Base-by-base conservation (phyloP, 2,329 filamentous ascomycete species). In the Claviceps sp. region DNA sequence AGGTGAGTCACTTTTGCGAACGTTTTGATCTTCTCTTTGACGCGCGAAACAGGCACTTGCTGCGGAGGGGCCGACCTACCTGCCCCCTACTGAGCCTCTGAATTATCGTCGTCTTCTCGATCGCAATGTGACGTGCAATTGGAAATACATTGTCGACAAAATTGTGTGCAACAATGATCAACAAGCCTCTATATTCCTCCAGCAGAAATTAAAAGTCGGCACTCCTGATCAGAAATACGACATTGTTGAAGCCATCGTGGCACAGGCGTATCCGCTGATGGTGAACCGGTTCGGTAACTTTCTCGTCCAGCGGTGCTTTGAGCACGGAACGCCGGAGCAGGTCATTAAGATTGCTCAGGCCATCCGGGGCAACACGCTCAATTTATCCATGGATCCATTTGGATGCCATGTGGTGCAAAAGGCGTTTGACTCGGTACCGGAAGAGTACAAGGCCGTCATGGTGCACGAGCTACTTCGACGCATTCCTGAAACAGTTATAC, bases 91-190 rank as follows among this genome's bases (percentile, higher is more conserved):
- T 6, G 93, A 98, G 68, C 93, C 91, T 11, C 78, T 97, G 61
- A 97, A 98, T 69, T 98, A 97, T 64, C 89, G 93, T 55, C 89
- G 90, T 52, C 78, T 98, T 41, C 81, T 97, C 47, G 93, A 98
- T 64, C 89, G 90, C 63, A 95, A 91, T 65, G 89, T 95, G 68
- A 95, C 87, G 63, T 97, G 91, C 71, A 94, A 98, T 72, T 98
- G 91, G 93, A 95, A 93, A 71, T 96, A 95, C 66, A 96, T 98
- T 60, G 93, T 98, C 52, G 91, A 98, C 73, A 97, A 97, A 75
- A 98, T 98, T 65, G 90, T 98, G 59, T 94, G 89, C 79, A 96
- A 90, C 73, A 97, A 98, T 67, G 93, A 98, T 64, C 93, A 98
- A 69, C 93, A 98, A 69, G 93, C 94, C 10, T 98, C 93, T 2